These are phyloP conservation scores for Scleromitrula shiraiana DNA, from an alignment of 2,329 filamentous ascomycete genomes.

Conservation along the genomic window DNA sequence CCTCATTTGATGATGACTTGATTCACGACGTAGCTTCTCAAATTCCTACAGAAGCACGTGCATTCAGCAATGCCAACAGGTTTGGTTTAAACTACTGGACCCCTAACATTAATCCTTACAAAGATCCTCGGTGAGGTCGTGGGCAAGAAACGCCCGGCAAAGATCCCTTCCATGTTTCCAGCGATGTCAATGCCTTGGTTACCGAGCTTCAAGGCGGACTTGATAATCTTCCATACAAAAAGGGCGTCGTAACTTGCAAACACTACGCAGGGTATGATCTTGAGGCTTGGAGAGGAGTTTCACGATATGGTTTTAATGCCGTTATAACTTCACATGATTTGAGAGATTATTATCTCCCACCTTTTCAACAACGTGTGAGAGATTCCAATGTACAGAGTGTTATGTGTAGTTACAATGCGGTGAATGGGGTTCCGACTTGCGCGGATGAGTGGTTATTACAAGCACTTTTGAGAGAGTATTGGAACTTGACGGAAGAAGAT, in stretches of 20 bases:
- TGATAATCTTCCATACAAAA: slow-evolving; percentile 32
- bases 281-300: slow-evolving; percentile 38
- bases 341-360: slow-evolving; percentile 58
- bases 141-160: slow-evolving; percentile 54
- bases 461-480: slow-evolving; percentile 55
- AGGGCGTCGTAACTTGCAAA: slow-evolving; percentile 50
- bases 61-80: slow-evolving; percentile 53
- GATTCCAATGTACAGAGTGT: slow-evolving; percentile 49
- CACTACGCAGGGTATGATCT: slow-evolving; percentile 50
- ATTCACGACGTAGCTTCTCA: slow-evolving; percentile 48
- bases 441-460: slow-evolving; percentile 54
- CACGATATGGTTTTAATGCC: slow-evolving; percentile 47
- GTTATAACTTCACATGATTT: slow-evolving; percentile 53
- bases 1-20: slow-evolving; percentile 56
- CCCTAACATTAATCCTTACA: slow-evolving; percentile 59
- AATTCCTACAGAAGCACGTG: slow-evolving; percentile 52
- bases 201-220: slow-evolving; percentile 44
- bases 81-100: slow-evolving; percentile 54
- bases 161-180: slow-evolving; percentile 42
- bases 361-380: slow-evolving; percentile 55
- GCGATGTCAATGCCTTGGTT: slow-evolving; percentile 45
- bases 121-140: slow-evolving; percentile 55
- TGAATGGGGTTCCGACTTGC: slow-evolving; percentile 60
- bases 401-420: slow-evolving; percentile 56
- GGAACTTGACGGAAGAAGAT: slow-evolving; percentile 52